A percentile compares a stretch with the other conserved stretches of the same genome.
phyloP scores from a whole-genome alignment of 2,329 filamentous ascomycete genomes.

The Hypoxylon sp. region DNA sequence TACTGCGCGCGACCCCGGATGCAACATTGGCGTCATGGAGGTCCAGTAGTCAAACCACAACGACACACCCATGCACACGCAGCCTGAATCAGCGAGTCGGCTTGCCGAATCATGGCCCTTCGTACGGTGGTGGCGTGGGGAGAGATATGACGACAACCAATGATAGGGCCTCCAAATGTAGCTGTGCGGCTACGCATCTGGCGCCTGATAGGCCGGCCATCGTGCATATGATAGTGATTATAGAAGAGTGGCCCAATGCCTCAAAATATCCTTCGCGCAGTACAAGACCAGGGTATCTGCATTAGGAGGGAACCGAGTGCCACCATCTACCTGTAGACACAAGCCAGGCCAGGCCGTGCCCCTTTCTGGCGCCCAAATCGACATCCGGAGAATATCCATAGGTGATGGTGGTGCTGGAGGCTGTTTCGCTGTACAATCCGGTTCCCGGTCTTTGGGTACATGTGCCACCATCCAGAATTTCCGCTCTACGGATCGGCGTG shows the following conservation, averaged over 20 bases:
- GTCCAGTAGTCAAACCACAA: conserved; percentile 23
- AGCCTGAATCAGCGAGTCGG: conserved; percentile 27
- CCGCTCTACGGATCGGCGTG: conserved; percentile 21
- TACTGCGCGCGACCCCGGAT: conserved; percentile 21
- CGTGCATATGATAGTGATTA: conserved; percentile 37
- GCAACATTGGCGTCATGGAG: conserved; percentile 32
- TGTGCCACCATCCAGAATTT: conserved; percentile 12
- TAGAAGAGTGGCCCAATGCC: conserved; percentile 25
- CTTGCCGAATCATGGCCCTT: conserved; percentile 33
- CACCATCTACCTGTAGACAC: too few species aligned
- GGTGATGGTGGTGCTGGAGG: conserved; percentile 12
- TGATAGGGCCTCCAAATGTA: conserved; percentile 35
- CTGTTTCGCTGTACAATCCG: conserved; percentile 17
- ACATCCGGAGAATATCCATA: conserved; percentile 14
- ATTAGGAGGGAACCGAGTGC: conserved; percentile 24
- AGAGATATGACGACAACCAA: conserved; percentile 44
- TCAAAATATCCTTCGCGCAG: conserved; percentile 20
- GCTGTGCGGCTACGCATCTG: conserved; percentile 44
- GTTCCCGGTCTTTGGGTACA: conserved; percentile 20
- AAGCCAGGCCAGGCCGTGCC: conserved; percentile 10
- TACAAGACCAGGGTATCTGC: conserved; percentile 26
- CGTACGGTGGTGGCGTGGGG: conserved; percentile 39
- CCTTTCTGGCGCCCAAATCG: conserved; percentile 13
- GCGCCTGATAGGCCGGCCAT: conserved; percentile 41
- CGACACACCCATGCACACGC: conserved; percentile 32